Evolutionary conservation across 176 grass and related monocot species (phyloP), one percentile per base, ranked within the genome.

Genomic region (Panicum miliaceum): DNA sequence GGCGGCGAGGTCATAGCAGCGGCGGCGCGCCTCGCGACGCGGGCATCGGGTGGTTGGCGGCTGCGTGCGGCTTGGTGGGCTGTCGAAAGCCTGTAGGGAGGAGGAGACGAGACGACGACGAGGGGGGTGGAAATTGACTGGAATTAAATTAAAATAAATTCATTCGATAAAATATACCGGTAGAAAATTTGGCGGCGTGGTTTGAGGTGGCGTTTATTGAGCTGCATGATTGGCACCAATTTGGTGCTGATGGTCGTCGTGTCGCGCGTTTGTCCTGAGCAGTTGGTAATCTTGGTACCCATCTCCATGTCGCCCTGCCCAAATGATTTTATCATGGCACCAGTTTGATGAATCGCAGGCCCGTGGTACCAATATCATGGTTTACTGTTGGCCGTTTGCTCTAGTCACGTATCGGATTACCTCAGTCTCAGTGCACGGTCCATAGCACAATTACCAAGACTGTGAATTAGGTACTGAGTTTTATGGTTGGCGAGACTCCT

Each of bases 1-100:
- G 88, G 75, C 18, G 88, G 75, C 69, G 90, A 83, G 77, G 85
- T 70, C 73, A 87, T 85, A n/a, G 35, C 12, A 81, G 15, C 80
- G 81, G 62, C 47, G 71, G 68, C 66, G 85, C 65, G 64, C 79
- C 64, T 89, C 80, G 67, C 81, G 23, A 53, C 66, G 66, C 58
- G 71, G 34, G 53, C 83, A 84, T 84, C 83, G 66, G 84, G 66
- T 2, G 61, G 36, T 47, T 53, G 78, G 78, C 34, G 19, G 78
- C 29, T 67, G n/a, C 19, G 47, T 13, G 47, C 3, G 60, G 59
- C 11, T 46, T 25, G 43, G 10, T 23, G 2, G 45, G 64, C 64
- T 81, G 74, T 12, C 32, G 38, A 12, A n/a, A 34, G 27, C 26
- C 29, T 57, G 12, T 22, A 36, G 36, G 25, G 12, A 37, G 20